Evolutionary conservation across 2,329 filamentous ascomycete species (phyloP).

Genomic region (Beauveria scarabaeidicola): DNA sequence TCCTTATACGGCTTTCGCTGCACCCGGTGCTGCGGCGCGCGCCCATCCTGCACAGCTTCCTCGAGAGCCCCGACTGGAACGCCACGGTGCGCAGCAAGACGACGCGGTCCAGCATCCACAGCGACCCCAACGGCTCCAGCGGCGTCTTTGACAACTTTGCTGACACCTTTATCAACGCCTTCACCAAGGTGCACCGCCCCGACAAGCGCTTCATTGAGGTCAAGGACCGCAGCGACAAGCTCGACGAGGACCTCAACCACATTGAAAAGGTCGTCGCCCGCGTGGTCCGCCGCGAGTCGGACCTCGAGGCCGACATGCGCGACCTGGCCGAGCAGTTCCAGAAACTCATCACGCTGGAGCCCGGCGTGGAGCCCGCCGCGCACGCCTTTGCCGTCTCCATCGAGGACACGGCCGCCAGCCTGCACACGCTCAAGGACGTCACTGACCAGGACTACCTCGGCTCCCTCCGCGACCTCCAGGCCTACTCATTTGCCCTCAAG

Average conservation of each 20-base stretch:
- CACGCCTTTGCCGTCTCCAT: constrained; percentile 82
- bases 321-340: constrained; percentile 93
- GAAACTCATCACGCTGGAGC: constrained; percentile 82
- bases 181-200: constrained; percentile 91
- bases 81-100: constrained; percentile 80
- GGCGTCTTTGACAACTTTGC: constrained; percentile 92
- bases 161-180: constrained; percentile 94
- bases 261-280: constrained; percentile 94
- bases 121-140: constrained; percentile 39
- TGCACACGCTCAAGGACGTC: constrained; percentile 75
- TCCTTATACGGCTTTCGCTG: constrained; percentile 75
- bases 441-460: constrained; percentile 95
- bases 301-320: constrained; percentile 79
- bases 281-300: constrained; percentile 77
- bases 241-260: constrained; percentile 85
- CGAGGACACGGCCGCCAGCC: constrained; percentile 70
- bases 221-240: constrained; percentile 81
- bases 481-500: constrained; percentile 83
- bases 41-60: constrained; percentile 74
- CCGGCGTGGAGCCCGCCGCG: constrained; percentile 71
- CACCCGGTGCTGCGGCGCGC: constrained; percentile 84
- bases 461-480: constrained; percentile 88
- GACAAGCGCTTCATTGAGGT: constrained; percentile 94
- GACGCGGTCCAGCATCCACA: constrained; percentile 49
- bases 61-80: constrained; percentile 94